phyloP scores from a whole-genome alignment of 2,329 filamentous ascomycete genomes.

The Colletotrichum tropicicola region DNA sequence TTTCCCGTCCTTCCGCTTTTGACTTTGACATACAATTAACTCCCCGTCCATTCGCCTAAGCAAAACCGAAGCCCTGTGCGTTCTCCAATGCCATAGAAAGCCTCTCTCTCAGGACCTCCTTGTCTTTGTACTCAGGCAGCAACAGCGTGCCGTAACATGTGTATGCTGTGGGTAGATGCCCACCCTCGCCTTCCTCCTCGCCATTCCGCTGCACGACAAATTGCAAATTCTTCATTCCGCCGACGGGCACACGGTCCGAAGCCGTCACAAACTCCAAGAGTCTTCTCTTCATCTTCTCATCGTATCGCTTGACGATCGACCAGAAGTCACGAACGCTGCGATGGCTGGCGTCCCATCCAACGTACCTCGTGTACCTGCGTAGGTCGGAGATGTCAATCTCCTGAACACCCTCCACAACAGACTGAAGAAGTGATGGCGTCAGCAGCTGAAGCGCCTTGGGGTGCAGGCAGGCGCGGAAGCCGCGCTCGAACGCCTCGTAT shows the following conservation, averaged over 20 bases:
- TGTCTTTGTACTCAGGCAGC: conserved; percentile 81
- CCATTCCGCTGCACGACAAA: conserved; percentile 87
- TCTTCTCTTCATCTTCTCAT: conserved; percentile 74
- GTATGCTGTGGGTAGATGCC: conserved; percentile 82
- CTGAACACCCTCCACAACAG: conserved; percentile 83
- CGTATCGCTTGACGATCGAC: conserved; percentile 76
- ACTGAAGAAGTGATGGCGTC: conserved; percentile 75
- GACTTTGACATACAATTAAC: not conserved
- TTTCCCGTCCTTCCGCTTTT: not conserved
- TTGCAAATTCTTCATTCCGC: conserved; percentile 81
- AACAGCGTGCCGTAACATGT: conserved; percentile 93
- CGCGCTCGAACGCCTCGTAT: conserved; percentile 80
- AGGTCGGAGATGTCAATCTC: conserved; percentile 82
- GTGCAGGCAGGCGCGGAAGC: conserved; percentile 81
- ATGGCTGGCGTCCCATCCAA: conserved; percentile 78
- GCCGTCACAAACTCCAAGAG: conserved; percentile 96
- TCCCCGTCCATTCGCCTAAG: conserved; percentile 56
- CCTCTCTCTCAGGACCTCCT: conserved; percentile 76
- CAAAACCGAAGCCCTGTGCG: conserved; percentile 87
- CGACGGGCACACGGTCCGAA: conserved; percentile 88
- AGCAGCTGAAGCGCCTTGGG: conserved; percentile 77
- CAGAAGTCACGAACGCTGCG: conserved; percentile 83
- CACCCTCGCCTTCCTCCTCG: conserved; percentile 61
- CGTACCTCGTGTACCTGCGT: conserved; percentile 77
- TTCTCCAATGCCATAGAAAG: conserved; percentile 89